These are phyloP conservation scores for Arthrobotrys musiformis DNA, from an alignment of 2,329 filamentous ascomycete genomes.

Conservation along the genomic window DNA sequence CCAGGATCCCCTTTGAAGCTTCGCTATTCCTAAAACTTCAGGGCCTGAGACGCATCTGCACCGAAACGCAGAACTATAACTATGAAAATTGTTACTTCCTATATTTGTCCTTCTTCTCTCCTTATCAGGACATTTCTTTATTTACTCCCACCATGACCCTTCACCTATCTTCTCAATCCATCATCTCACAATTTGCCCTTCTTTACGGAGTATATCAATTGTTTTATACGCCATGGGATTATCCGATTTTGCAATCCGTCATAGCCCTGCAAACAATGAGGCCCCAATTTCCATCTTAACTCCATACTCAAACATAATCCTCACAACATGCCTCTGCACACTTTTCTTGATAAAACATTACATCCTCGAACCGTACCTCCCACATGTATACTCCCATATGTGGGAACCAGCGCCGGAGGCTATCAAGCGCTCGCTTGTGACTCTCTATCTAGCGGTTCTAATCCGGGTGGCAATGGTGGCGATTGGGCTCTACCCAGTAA, in stretches of 20 bases:
- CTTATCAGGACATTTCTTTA: too few species aligned
- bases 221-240: too few species aligned
- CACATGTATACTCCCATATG: not conserved
- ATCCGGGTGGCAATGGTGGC: not conserved
- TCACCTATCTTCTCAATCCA: not conserved
- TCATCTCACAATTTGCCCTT: not conserved
- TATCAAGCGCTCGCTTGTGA: not conserved
- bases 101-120: not conserved
- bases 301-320: not conserved
- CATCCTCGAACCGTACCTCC: constrained; percentile 5
- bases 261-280: constrained; percentile 6
- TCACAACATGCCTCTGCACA: not conserved
- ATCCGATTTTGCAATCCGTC: not conserved
- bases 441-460: not conserved
- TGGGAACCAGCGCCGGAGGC: not conserved
- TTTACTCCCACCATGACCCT: not conserved
- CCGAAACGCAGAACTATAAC: too few species aligned
- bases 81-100: too few species aligned
- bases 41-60: too few species aligned
- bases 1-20: not conserved
- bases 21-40: not conserved
- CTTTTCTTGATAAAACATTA: not conserved
- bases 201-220: not conserved
- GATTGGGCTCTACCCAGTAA: not conserved
- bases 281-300: not conserved